Evolutionary conservation across 2,329 filamentous ascomycete genomes (phyloP), one percentile per base, ranked within the genome.

Genomic region (Ophiostoma quercus): DNA sequence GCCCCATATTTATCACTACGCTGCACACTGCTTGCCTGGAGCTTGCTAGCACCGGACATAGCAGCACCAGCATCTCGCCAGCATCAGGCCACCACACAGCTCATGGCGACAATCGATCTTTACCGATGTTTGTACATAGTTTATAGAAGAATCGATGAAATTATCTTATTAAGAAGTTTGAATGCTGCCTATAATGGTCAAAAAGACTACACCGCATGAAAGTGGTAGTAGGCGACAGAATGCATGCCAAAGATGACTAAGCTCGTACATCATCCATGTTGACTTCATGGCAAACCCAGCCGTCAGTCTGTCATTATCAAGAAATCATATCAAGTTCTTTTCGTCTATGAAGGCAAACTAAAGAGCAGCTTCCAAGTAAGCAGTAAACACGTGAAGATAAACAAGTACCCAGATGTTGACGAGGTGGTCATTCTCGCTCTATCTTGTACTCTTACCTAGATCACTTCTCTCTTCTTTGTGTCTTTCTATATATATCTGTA

Each of bases 11-110:
- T 11, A 41, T 14, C 29, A 29, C 62, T 22, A 37, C 65, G 34
- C 37, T 29, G 65, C 37, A 29, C 22, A 25, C 57, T 62, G 57
- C 57, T 32, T 62, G 57, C 57, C 57, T 62, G 25, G 57, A 62
- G 57, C 57, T 32, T 32, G 14, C 12, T n/a, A 57, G 51, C 16
- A 19, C 19, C 1, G 41, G 6, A 47, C 16, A 47, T 5, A 47
- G 43, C 7, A 47, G 43, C 19, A 14, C 34, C 34, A 41, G 39
- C 39, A 41, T 14, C 1, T 14, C 39, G 8, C 39, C 1, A 41
- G 39, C 12, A 41, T 41, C 39, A 14, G 12, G 39, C 12, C 39
- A 41, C 11, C 16, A 47, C 1, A n/a, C 19, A 47, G 43, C 6
- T n/a, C 19, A 16, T 47, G 4, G 43, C 16, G 19, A n/a, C 5